Conservation (phyloP, 805 yeast species). For the Scheffersomyces spartinae region DNA sequence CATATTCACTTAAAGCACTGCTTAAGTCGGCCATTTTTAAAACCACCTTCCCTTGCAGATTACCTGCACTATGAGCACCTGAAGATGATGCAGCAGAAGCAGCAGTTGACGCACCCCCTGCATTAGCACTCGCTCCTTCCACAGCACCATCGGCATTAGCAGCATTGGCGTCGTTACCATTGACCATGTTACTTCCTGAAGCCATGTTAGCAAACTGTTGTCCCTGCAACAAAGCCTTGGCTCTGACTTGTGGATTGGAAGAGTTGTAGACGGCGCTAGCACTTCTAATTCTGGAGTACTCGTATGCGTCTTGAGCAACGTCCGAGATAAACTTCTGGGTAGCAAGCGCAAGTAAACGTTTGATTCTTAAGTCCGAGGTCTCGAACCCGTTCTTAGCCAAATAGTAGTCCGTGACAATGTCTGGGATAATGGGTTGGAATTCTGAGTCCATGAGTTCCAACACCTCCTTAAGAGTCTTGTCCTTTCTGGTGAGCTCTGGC, state of each 20-base stretch:
- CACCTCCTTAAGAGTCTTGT: slow-evolving; percentile 74
- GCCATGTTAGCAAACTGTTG: slow-evolving; percentile 42
- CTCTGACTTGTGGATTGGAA: slow-evolving; percentile 76
- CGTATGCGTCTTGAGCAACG: slow-evolving; percentile 93
- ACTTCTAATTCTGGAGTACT: slow-evolving; percentile 87
- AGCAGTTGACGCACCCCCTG: slow-evolving; percentile 20
- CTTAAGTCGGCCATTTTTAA: slow-evolving; percentile 89
- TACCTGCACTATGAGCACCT: slow-evolving; percentile 38
- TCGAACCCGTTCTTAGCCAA: slow-evolving; percentile 77
- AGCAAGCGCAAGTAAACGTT: slow-evolving; percentile 81
- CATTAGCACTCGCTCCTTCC: slow-evolving; percentile 8
- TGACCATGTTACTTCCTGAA: too few species aligned
- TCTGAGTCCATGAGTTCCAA: slow-evolving; percentile 63
- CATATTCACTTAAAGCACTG: slow-evolving; percentile 87
- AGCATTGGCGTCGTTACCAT: slow-evolving; percentile 13
- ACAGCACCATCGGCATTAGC: slow-evolving; percentile 20
- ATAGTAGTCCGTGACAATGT: slow-evolving; percentile 90
- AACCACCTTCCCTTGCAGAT: slow-evolving; percentile 65
- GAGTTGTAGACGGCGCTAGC: slow-evolving; percentile 77
- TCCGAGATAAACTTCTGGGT: slow-evolving; percentile 93
- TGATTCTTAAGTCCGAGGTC: slow-evolving; percentile 59
- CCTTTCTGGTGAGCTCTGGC: slow-evolving; percentile 65
- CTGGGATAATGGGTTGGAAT: slow-evolving; percentile 48
- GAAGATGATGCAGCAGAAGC: slow-evolving; percentile 6
- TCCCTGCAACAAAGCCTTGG: slow-evolving; percentile 63